A percentile compares a stretch with the other conserved stretches of the same genome.
Conservation (phyloP, 2,329 filamentous ascomycete species). For the Colletotrichum destructivum region DNA sequence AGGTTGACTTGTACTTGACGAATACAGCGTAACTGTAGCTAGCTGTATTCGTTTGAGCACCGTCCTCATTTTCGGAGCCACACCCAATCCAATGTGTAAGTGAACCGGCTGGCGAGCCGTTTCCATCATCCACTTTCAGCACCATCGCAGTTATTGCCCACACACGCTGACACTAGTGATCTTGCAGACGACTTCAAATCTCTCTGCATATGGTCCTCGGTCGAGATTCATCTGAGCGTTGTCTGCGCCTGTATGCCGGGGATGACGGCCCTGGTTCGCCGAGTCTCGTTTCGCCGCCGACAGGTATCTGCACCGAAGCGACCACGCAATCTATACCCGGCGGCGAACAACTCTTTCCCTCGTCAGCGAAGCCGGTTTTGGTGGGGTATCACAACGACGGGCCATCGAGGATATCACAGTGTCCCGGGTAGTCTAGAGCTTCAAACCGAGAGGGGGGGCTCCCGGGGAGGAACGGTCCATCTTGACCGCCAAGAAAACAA, state of each 20-base stretch:
- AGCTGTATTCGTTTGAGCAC: not conserved
- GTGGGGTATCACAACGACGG: constrained; percentile 1
- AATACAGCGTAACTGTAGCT: not conserved
- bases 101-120: not conserved
- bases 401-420: not conserved
- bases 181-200: not conserved
- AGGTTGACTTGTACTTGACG: not conserved
- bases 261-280: constrained; percentile 1
- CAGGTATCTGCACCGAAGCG: not conserved
- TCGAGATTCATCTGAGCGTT: not conserved
- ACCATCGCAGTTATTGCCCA: not conserved
- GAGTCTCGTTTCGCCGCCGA: not conserved
- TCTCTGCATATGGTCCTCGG: constrained; percentile 5
- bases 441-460: not conserved
- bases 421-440: not conserved
- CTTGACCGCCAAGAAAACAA: not conserved
- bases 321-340: not conserved
- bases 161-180: not conserved
- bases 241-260: not conserved
- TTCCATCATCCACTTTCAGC: not conserved
- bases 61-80: not conserved
- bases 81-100: not conserved
- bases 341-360: not conserved
- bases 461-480: not conserved
- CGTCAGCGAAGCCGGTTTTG: not conserved